Conservation (phyloP, 192 early-diverging fungal genomes). For the Piromyces finnis region DNA sequence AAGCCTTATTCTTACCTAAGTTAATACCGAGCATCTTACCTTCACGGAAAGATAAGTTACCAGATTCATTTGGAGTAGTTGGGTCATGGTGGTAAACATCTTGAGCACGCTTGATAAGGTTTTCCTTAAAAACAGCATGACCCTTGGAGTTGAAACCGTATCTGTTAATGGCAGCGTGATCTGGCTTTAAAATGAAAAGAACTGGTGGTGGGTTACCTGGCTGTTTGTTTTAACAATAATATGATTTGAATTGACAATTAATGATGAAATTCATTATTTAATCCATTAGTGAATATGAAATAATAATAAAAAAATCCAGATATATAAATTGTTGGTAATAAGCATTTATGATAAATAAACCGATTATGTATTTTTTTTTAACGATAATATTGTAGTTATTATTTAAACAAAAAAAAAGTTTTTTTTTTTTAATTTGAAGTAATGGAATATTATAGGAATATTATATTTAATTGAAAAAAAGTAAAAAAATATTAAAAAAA, state of each 20-base stretch:
- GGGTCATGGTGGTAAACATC: conserved; percentile 9
- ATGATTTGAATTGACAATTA: no score
- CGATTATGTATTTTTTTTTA: no score
- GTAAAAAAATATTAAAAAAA: neutral
- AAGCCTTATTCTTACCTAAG: conserved; percentile 74
- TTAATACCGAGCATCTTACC: conserved; percentile 63
- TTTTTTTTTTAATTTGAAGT: neutral
- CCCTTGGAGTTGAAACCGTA: conserved; percentile 83
- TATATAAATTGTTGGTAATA: no score
- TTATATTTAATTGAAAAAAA: neutral
- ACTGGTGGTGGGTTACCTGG: conserved; percentile 70
- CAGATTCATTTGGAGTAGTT: neutral
- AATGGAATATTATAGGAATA: no score
- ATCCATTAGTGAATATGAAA: no score
- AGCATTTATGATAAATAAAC: no score
- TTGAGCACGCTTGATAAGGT: conserved; percentile 54
- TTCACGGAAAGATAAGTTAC: conserved; percentile 34
- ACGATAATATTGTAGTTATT: no score
- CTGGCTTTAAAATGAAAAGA: conserved; percentile 61
- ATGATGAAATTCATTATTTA: no score
- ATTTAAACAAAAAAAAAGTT: neutral
- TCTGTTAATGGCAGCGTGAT: conserved; percentile 67
- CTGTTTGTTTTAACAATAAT: conserved; percentile 7
- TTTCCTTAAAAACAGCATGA: conserved; percentile 29
- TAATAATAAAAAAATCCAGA: no score